A percentile compares a stretch with the other conserved stretches of the same genome.
Evolutionary conservation across 1,284 basidiomycete species (phyloP).

Genomic region (Stereum hirsutum): DNA sequence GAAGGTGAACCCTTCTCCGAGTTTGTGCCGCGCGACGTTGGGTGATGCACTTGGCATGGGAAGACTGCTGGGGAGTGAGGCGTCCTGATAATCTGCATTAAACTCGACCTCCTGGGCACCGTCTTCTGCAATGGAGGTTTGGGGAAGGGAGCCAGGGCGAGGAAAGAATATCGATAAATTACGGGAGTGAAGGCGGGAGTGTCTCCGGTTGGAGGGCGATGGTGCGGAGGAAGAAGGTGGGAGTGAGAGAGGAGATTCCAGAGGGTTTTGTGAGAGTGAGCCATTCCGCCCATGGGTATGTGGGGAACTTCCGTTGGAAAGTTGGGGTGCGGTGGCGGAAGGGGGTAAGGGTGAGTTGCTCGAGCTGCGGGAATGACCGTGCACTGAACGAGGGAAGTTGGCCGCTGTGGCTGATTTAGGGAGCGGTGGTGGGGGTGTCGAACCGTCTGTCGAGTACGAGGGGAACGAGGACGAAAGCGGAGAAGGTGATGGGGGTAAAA

Average conservation of each 20-base stretch:
- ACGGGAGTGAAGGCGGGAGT: constrained; percentile 77
- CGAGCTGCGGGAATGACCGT: constrained; percentile 18
- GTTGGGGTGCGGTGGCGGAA: constrained; percentile 14
- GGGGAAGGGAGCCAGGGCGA: constrained; percentile 57
- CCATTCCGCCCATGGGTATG: not conserved
- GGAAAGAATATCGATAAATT: constrained; percentile 91
- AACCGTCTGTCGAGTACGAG: too few relatives aligned
- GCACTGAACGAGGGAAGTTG: too few relatives aligned
- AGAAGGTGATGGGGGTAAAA: constrained; percentile 40
- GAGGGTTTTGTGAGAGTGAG: constrained; percentile 1
- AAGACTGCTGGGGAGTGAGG: constrained; percentile 35
- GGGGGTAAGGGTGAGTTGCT: constrained; percentile 10
- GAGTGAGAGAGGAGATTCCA: constrained; percentile 5
- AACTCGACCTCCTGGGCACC: constrained; percentile 45
- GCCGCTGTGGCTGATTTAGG: too few relatives aligned
- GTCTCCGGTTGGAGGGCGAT: constrained; percentile 37
- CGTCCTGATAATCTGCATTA: constrained; percentile 17
- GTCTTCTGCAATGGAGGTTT: constrained; percentile 59
- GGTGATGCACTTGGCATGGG: constrained; percentile 39
- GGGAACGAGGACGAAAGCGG: constrained; percentile 40
- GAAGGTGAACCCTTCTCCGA: constrained; percentile 61
- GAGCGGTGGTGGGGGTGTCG: too few relatives aligned
- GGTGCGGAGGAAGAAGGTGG: constrained; percentile 11
- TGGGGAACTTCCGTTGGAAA: not conserved
- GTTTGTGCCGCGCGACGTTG: constrained; percentile 21